A percentile compares a stretch with the other conserved stretches of the same genome.
phyloP scores from a whole-genome alignment of 495 filamentous ascomycete genomes.

The Umbilicaria muhlenbergii region DNA sequence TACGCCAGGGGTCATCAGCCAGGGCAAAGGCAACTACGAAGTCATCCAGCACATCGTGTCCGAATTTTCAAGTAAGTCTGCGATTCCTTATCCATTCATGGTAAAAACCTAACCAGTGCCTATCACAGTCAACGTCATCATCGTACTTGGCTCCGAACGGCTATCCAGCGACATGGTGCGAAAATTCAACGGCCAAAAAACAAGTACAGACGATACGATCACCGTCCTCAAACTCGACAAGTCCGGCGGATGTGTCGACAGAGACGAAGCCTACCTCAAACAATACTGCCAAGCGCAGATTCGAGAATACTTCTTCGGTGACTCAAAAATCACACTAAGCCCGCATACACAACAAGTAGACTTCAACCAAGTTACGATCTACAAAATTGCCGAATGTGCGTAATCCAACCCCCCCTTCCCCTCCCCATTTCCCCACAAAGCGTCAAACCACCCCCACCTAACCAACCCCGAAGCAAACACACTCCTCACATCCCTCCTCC shows the following conservation, averaged over 20 bases:
- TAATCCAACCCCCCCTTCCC: not conserved
- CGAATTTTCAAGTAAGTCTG: constrained; percentile 59
- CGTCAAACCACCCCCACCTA: not conserved
- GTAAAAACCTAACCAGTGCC: not conserved
- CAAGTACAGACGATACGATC: constrained; percentile 44
- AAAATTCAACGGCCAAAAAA: constrained; percentile 51
- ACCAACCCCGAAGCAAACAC: constrained; percentile 15
- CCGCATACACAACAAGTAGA: constrained; percentile 64
- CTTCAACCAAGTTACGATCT: constrained; percentile 58
- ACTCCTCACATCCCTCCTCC: constrained; percentile 25
- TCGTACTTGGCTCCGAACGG: constrained; percentile 73
- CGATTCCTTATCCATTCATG: not conserved
- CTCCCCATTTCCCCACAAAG: not conserved
- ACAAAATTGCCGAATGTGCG: constrained; percentile 40
- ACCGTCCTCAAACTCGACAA: constrained; percentile 67
- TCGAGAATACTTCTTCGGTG: constrained; percentile 88
- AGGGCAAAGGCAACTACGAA: constrained; percentile 52
- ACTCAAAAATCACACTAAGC: constrained; percentile 56
- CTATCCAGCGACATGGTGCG: constrained; percentile 63
- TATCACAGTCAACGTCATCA: constrained; percentile 50
- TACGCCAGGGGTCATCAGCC: constrained; percentile 52
- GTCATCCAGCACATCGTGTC: constrained; percentile 67
- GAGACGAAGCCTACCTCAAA: constrained; percentile 62
- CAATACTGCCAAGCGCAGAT: constrained; percentile 56
- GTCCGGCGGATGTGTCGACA: constrained; percentile 74